phyloP scores from a whole-genome alignment of 228 moss, liverwort and hornwort species.

The Sphagnum magellanicum region DNA sequence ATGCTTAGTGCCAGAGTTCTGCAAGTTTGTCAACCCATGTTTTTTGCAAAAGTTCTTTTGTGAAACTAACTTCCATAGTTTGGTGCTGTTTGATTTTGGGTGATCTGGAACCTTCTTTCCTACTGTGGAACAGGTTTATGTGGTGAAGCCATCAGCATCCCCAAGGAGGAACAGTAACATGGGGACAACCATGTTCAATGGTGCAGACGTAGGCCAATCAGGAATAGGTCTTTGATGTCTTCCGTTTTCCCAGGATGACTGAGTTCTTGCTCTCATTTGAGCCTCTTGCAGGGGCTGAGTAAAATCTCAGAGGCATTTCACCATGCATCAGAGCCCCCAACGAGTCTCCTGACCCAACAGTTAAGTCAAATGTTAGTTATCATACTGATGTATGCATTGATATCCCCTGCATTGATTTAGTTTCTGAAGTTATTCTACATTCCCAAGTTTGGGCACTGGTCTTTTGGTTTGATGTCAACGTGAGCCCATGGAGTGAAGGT shows the following conservation, averaged over 20 bases:
- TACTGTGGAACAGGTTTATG: constrained; percentile 71
- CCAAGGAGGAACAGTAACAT: constrained; percentile 80
- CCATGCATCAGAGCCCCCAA: constrained; percentile 17
- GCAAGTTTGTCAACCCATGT: background rate
- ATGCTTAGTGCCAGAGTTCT: background rate
- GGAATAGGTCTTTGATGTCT: constrained; percentile 52
- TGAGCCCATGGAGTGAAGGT: background rate
- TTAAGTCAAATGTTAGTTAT: constrained; percentile 33
- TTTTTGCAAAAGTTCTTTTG: background rate
- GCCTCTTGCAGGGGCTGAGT: constrained; percentile 10
- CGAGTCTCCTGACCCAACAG: constrained; percentile 6
- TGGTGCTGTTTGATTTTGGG: background rate
- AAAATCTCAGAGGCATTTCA: constrained; percentile 11
- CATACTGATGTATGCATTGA: constrained; percentile 33
- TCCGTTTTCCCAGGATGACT: constrained; percentile 19
- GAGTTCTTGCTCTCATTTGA: constrained; percentile 10
- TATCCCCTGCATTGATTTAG: constrained; percentile 35
- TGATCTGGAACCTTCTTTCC: background rate
- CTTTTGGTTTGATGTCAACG: constrained; percentile 24
- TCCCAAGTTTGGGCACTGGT: constrained; percentile 75
- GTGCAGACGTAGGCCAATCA: constrained; percentile 69
- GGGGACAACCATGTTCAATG: constrained; percentile 60
- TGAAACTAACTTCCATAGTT: background rate
- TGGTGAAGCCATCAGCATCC: constrained; percentile 86
- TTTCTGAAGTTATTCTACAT: constrained; percentile 17